phyloP scores from a whole-genome alignment of 768 basidiomycete species.

The Termitomyces sp. region DNA sequence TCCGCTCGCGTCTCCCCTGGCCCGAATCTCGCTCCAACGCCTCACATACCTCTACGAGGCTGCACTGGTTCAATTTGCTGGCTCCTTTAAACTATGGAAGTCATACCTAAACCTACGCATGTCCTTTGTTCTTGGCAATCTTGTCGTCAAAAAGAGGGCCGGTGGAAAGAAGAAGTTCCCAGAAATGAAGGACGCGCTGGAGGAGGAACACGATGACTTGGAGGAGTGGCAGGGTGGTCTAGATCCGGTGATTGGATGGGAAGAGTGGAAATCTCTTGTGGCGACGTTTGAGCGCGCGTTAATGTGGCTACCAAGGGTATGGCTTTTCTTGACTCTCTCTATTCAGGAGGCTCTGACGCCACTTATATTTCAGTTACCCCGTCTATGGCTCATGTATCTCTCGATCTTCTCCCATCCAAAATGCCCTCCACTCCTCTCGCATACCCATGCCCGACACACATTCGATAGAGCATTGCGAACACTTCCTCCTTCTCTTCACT shows the following conservation, averaged over 20 bases:
- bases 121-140: conserved; percentile 81
- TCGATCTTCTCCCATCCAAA: conserved; percentile 86
- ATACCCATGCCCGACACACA: conserved; percentile 90
- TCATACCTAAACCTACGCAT: conserved; percentile 83
- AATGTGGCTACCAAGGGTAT: conserved; percentile 90
- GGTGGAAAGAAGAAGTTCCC: conserved; percentile 91
- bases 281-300: conserved; percentile 90
- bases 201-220: conserved; percentile 76
- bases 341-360: not conserved
- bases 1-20: conserved; percentile 67
- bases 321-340: conserved; percentile 16
- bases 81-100: conserved; percentile 95
- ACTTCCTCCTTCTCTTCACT: conserved; percentile 88
- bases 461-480: conserved; percentile 94
- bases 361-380: conserved; percentile 62
- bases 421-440: conserved; percentile 79
- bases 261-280: conserved; percentile 90
- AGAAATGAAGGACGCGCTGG: conserved; percentile 85
- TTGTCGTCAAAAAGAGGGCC: conserved; percentile 65
- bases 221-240: conserved; percentile 86
- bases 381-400: conserved; percentile 91
- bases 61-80: conserved; percentile 83
- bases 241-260: conserved; percentile 89
- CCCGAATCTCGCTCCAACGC: conserved; percentile 76
- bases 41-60: conserved; percentile 93